phyloP scores from a whole-genome alignment of 2,329 filamentous ascomycete genomes.

The Hymenoscyphus fraxineus region DNA sequence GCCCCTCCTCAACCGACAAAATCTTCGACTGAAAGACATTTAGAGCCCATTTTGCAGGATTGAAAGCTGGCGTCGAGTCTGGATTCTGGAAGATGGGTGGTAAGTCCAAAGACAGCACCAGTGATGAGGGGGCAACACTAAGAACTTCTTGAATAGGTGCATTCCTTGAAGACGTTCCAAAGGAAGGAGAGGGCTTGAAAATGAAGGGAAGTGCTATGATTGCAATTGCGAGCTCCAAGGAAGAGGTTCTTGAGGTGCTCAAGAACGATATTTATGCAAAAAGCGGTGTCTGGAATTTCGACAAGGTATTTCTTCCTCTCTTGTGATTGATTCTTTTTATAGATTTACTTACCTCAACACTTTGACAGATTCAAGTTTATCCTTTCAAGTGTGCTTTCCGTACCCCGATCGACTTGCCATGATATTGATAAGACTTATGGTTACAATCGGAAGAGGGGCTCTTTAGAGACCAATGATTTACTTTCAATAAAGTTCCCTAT shows the following conservation, averaged over 20 bases:
- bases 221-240: slow-evolving; percentile 60
- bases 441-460: not conserved
- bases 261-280: slow-evolving; percentile 69
- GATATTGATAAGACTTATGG: not conserved
- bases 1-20: not conserved
- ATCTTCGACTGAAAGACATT: not conserved
- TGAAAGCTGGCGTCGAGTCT: slow-evolving; percentile 49
- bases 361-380: slow-evolving; percentile 14
- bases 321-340: not conserved
- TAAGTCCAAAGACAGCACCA: slow-evolving; percentile 15
- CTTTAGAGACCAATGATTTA: not conserved
- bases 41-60: slow-evolving; percentile 37
- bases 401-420: not conserved
- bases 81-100: slow-evolving; percentile 60
- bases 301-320: slow-evolving; percentile 47
- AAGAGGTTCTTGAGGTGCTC: slow-evolving; percentile 65
- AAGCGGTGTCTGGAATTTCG: slow-evolving; percentile 75
- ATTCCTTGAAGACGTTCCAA: slow-evolving; percentile 61
- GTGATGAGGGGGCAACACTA: not conserved
- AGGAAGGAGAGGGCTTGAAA: slow-evolving; percentile 54
- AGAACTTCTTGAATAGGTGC: slow-evolving; percentile 49
- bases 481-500: not conserved
- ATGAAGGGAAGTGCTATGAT: slow-evolving; percentile 64
- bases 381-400: slow-evolving; percentile 18
- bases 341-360: not conserved